Evolutionary conservation across 2,329 filamentous ascomycete species (phyloP).

Genomic region (Claviceps sp.): DNA sequence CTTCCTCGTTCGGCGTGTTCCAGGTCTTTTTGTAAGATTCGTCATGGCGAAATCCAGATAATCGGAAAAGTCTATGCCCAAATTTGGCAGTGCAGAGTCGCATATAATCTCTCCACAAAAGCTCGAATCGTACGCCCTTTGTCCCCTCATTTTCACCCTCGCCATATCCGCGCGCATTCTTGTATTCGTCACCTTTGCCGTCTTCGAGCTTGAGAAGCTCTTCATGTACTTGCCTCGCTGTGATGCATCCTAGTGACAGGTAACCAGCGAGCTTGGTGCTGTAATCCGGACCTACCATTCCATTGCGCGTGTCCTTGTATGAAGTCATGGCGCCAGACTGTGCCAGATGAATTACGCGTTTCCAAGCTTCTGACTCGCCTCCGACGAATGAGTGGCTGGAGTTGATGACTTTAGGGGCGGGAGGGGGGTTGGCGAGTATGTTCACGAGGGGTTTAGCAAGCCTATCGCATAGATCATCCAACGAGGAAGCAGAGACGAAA

Average conservation of each 20-base stretch:
- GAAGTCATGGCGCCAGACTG: constrained; percentile 43
- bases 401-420: constrained; percentile 35
- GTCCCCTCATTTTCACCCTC: constrained; percentile 62
- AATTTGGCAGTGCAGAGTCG: constrained; percentile 62
- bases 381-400: constrained; percentile 56
- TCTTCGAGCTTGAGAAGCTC: constrained; percentile 58
- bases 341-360: constrained; percentile 48
- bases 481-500: constrained; percentile 46
- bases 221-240: constrained; percentile 58
- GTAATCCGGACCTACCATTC: constrained; percentile 55
- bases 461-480: constrained; percentile 37
- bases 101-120: constrained; percentile 76
- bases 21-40: constrained; percentile 30
- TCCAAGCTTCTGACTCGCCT: constrained; percentile 47
- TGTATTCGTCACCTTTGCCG: constrained; percentile 31
- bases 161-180: constrained; percentile 42
- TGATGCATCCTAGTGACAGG: constrained; percentile 58
- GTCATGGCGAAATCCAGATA: constrained; percentile 47
- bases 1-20: constrained; percentile 28
- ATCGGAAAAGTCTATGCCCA: constrained; percentile 46
- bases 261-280: constrained; percentile 67
- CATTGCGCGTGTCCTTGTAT: constrained; percentile 62
- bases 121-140: constrained; percentile 54
- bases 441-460: constrained; percentile 44
- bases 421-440: constrained; percentile 37